These are phyloP conservation scores for Neodidymelliopsis sp. DNA, from an alignment of 2,329 filamentous ascomycete genomes.

Conservation along the genomic window DNA sequence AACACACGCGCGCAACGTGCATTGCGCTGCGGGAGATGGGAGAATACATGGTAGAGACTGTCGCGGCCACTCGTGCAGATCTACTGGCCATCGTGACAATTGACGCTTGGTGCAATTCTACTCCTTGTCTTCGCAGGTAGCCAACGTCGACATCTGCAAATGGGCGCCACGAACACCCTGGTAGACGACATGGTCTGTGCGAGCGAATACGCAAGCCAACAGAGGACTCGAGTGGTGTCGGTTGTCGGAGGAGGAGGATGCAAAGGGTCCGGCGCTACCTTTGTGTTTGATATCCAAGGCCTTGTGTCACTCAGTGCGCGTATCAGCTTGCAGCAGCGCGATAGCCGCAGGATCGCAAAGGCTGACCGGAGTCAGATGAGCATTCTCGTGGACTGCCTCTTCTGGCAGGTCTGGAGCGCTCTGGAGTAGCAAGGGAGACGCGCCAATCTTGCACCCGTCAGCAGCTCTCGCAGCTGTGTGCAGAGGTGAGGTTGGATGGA, in stretches of 20 bases:
- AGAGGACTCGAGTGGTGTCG: conserved; percentile 24
- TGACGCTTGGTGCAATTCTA: conserved; percentile 6
- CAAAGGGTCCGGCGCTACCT: conserved; percentile 27
- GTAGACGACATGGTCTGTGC: conserved; percentile 24
- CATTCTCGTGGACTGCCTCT: conserved; percentile 12
- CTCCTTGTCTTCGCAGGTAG: conserved; percentile 32
- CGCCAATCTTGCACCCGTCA: conserved; percentile 16
- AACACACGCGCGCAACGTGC: conserved; percentile 7
- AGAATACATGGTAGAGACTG: conserved; percentile 10
- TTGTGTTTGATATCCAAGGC: conserved; percentile 32
- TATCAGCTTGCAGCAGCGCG: conserved; percentile 29
- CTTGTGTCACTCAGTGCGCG: conserved; percentile 25
- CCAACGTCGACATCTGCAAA: conserved; percentile 26
- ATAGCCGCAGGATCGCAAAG: conserved; percentile 29
- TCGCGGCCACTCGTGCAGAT: conserved; percentile 6
- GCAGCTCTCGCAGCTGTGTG: conserved; percentile 8
- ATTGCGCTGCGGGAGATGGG: conserved; percentile 9
- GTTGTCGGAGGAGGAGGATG: conserved; percentile 31
- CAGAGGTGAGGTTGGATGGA: conserved; percentile 14
- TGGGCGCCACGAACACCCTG: conserved; percentile 22
- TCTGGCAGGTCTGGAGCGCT: conserved; percentile 9
- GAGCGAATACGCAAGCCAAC: conserved; percentile 18
- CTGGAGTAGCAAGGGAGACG: conserved; percentile 7
- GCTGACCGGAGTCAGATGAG: conserved; percentile 24
- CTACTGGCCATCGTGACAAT: conserved; percentile 1